phyloP scores from a whole-genome alignment of 176 grass and related monocot genomes.

The Cenchrus fungigraminus region DNA sequence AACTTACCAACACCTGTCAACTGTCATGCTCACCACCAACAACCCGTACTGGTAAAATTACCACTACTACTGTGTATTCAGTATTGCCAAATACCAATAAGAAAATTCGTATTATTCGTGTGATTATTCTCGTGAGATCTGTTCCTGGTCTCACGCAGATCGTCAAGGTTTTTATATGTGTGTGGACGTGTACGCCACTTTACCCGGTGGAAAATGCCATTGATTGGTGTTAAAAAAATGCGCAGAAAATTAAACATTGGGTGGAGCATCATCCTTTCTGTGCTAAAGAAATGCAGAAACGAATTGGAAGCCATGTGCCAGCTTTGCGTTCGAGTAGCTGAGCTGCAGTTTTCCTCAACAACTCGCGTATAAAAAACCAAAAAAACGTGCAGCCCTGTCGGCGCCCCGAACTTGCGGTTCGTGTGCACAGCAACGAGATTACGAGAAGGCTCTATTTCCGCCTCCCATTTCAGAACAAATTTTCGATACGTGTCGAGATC shows the following conservation, averaged over 20 bases:
- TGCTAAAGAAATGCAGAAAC: neutral
- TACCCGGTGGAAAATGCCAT: neutral
- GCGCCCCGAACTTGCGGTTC: neutral
- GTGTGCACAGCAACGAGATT: neutral
- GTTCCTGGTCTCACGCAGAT: neutral
- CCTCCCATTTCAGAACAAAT: neutral
- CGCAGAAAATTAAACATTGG: neutral
- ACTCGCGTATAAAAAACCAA: conserved; percentile 26
- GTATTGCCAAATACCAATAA: no score
- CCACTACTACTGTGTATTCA: no score
- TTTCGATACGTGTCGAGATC: neutral
- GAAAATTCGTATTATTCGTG: neutral
- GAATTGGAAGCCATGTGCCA: conserved; percentile 14
- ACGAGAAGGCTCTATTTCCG: neutral
- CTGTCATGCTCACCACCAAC: neutral
- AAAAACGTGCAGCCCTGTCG: conserved; percentile 42
- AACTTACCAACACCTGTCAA: neutral
- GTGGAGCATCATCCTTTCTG: neutral
- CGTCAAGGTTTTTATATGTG: neutral
- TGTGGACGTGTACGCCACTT: conserved; percentile 15
- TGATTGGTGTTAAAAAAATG: neutral
- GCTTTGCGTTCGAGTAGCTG: neutral
- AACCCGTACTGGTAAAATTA: neutral
- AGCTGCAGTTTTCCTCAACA: conserved; percentile 1
- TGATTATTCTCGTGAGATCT: neutral